Evolutionary conservation across 2,329 filamentous ascomycete genomes (phyloP).

Genomic region (Pseudocercospora cruenta): DNA sequence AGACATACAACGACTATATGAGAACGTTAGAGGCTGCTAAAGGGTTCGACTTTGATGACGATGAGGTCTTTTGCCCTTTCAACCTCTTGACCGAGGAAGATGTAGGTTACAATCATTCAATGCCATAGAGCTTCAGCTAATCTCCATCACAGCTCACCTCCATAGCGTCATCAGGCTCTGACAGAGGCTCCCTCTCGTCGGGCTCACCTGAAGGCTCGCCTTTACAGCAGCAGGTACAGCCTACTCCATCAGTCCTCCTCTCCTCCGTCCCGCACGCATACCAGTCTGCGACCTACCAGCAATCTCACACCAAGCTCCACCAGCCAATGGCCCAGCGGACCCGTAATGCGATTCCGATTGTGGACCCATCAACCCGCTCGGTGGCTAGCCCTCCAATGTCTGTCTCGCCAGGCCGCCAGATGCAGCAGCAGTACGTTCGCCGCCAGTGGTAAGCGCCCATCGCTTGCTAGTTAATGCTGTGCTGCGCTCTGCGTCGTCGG

Average conservation of each 20-base stretch:
- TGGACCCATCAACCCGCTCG: constrained; percentile 90
- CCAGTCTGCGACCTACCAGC: constrained; percentile 63
- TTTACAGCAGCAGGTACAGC: constrained; percentile 77
- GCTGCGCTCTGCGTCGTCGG: constrained; percentile 31
- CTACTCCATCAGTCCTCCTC: constrained; percentile 72
- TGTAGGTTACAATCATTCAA: constrained; percentile 57
- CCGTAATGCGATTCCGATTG: constrained; percentile 95
- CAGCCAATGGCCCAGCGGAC: constrained; percentile 87
- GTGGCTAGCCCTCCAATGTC: constrained; percentile 85
- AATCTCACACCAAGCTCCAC: constrained; percentile 74
- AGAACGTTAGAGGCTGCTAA: constrained; percentile 86
- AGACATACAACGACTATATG: constrained; percentile 76
- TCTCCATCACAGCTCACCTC: constrained; percentile 71
- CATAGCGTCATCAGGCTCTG: constrained; percentile 78
- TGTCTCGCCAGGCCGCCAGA: constrained; percentile 64
- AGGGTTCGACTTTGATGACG: constrained; percentile 94
- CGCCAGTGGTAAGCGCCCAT: constrained; percentile 51
- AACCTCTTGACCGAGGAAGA: constrained; percentile 89
- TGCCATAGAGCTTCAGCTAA: constrained; percentile 38
- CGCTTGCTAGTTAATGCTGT: constrained; percentile 26
- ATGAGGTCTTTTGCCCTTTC: constrained; percentile 89
- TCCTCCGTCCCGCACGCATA: constrained; percentile 57
- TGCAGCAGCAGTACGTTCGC: constrained; percentile 57
- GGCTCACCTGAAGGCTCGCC: constrained; percentile 92
- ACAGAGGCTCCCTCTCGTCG: constrained; percentile 92